A percentile compares a stretch with the other conserved stretches of the same genome.
Evolutionary conservation across 495 filamentous ascomycete genomes (phyloP).

Genomic region (Xylaria scruposa): DNA sequence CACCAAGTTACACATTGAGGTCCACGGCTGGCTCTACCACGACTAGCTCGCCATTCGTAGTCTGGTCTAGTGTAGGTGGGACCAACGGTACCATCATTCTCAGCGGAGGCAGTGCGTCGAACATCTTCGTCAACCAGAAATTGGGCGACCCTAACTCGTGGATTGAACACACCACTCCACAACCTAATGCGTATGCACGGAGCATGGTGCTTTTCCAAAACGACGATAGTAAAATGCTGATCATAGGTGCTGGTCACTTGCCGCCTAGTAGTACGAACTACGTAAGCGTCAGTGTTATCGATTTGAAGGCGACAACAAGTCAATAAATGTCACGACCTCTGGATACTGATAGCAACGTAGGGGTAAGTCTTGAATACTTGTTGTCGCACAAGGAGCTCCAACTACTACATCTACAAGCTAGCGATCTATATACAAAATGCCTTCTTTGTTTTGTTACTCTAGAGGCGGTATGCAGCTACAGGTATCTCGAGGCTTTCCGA

Average conservation of each 20-base stretch:
- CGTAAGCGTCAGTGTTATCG: conserved; percentile 50
- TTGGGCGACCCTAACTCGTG: conserved; percentile 62
- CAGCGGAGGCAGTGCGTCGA: conserved; percentile 55
- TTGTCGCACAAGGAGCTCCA: too few relatives aligned
- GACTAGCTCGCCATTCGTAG: conserved; percentile 58
- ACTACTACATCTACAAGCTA: too few relatives aligned
- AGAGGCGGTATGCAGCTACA: too few relatives aligned
- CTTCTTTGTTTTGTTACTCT: too few relatives aligned
- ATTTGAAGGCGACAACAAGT: conserved; percentile 16
- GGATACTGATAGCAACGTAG: too few relatives aligned
- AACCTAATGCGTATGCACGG: conserved; percentile 58
- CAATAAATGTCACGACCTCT: too few relatives aligned
- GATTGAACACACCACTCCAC: conserved; percentile 54
- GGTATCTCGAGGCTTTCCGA: too few relatives aligned
- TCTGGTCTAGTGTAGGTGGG: conserved; percentile 61
- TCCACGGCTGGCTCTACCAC: conserved; percentile 50
- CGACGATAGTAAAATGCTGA: conserved; percentile 45
- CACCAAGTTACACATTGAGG: conserved; percentile 45
- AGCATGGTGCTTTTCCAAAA: conserved; percentile 55
- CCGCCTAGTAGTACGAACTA: conserved; percentile 51
- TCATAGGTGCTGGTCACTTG: conserved; percentile 51
- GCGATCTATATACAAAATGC: too few relatives aligned
- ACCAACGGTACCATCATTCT: conserved; percentile 65
- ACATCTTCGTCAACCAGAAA: conserved; percentile 64
- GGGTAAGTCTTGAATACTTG: too few relatives aligned